A percentile compares a stretch with the other conserved stretches of the same genome.
These are phyloP conservation scores for Paraphoma sp. DNA, from an alignment of 2,329 filamentous ascomycete genomes.

Conservation along the genomic window DNA sequence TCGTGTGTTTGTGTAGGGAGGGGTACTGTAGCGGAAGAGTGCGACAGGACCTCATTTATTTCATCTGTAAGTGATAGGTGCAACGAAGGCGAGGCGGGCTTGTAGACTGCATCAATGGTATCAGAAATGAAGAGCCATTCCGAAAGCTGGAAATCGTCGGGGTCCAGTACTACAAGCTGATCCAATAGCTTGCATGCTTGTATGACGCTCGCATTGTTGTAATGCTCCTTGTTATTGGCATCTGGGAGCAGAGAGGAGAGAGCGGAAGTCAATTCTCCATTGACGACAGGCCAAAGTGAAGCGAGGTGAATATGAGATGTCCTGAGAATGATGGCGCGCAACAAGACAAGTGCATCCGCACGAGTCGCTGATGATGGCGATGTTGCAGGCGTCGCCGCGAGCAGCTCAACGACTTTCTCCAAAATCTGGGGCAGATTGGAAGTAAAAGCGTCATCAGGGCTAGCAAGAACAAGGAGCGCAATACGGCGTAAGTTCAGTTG, in stretches of 20 bases:
- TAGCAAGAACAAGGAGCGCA: conserved; percentile 78
- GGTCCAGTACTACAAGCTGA: conserved; percentile 80
- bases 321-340: conserved; percentile 81
- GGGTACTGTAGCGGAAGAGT: conserved; percentile 7
- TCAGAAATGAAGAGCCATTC: conserved; percentile 98
- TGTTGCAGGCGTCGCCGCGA: conserved; percentile 82
- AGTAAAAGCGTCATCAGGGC: conserved; percentile 79
- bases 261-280: conserved; percentile 81
- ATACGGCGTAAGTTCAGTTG: conserved; percentile 88
- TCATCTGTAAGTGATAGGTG: conserved; percentile 82
- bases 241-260: conserved; percentile 76
- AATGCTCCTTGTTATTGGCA: conserved; percentile 74
- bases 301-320: conserved; percentile 81
- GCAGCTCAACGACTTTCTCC: conserved; percentile 85
- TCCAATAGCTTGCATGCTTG: conserved; percentile 96
- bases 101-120: conserved; percentile 94
- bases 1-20: neutral
- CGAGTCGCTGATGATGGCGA: conserved; percentile 90
- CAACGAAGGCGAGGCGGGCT: conserved; percentile 68
- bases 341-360: conserved; percentile 87
- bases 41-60: conserved; percentile 73
- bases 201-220: conserved; percentile 76
- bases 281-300: conserved; percentile 88
- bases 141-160: conserved; percentile 97
- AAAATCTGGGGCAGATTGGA: conserved; percentile 75